These are phyloP conservation scores for Nitzschia putrida DNA, from an alignment of 108 stramenopile species.

Conservation along the genomic window DNA sequence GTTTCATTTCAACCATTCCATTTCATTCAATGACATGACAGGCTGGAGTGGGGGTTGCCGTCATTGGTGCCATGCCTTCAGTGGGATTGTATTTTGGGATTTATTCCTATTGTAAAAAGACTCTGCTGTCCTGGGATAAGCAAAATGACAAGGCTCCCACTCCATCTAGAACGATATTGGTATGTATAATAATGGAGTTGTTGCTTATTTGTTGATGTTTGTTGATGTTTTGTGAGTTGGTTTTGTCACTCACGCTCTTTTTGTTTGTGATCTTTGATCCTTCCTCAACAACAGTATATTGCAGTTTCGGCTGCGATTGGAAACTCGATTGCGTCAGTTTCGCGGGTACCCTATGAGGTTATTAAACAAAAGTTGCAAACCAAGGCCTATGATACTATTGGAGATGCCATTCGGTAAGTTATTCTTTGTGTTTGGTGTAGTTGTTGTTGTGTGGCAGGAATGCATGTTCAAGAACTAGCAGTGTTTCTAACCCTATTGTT, in stretches of 20 bases:
- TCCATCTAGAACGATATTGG: too few species aligned
- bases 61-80: slow-evolving; percentile 81
- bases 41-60: slow-evolving; percentile 81
- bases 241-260: not conserved
- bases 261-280: not conserved
- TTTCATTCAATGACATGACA: not conserved
- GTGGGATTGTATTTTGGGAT: slow-evolving; percentile 90
- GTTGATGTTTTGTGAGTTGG: too few species aligned
- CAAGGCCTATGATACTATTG: slow-evolving; percentile 69
- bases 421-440: not conserved
- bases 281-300: slow-evolving; percentile 41
- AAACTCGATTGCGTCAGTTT: slow-evolving; percentile 88
- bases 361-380: slow-evolving; percentile 94
- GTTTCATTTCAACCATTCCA: not conserved
- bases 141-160: too few species aligned
- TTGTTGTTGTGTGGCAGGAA: too few species aligned
- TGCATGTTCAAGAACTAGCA: too few species aligned
- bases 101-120: slow-evolving; percentile 80
- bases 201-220: too few species aligned
- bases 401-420: slow-evolving; percentile 53
- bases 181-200: too few species aligned
- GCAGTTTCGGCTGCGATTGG: slow-evolving; percentile 85
- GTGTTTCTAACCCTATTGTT: too few species aligned
- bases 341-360: slow-evolving; percentile 95
- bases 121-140: slow-evolving; percentile 39